Evolutionary conservation across 2,329 filamentous ascomycete genomes (phyloP), one percentile per base, ranked within the genome.

Genomic region (Byssochlamys sp.): DNA sequence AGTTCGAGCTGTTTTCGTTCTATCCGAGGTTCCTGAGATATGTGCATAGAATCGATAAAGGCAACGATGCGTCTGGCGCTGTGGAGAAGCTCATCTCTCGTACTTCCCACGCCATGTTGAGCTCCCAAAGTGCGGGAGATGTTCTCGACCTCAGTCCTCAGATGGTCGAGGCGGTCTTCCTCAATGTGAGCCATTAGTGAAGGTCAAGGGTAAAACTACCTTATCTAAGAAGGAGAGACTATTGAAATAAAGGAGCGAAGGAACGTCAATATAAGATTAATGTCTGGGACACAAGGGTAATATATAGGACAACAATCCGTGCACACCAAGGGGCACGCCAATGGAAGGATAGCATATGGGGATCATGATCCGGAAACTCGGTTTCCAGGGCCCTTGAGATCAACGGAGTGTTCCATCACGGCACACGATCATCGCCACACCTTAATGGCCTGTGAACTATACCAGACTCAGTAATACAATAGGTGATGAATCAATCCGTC

Each of bases 1-100:
- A 77, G 66, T 70, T 71, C 74, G 11, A 72, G 62, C 72, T 64
- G 59, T 65, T 69, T 7, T 60, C 60, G 56, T 66, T 64, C 64
- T 70, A 71, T 55, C 70, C 61, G 10, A 62, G 28, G 11, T 58
- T 56, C 9, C 52, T 57, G 53, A 11, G 19, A 55, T 28, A 28
- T 60, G 54, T 2, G 55, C 4, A 57, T 19, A 4, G 31, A 54
- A 27, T 35, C 26, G 4, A 56, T 19, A 24, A 19, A 48, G 45
- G 45, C 48, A 54, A 64, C 50, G 14, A 39, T 45, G n/a, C 14
- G n/a, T 24, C 58, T 59, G 26, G 57, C 55, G 33, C 39, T 55
- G 19, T 39, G 58, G 49, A 51, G 25, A 19, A 64, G 58, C 2
- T 53, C 54, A n/a, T 58, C 45, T 55, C 61, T 63, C 39, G 60